Base-by-base conservation (phyloP, 2,329 filamentous ascomycete genomes). In the Clonostachys solani region DNA sequence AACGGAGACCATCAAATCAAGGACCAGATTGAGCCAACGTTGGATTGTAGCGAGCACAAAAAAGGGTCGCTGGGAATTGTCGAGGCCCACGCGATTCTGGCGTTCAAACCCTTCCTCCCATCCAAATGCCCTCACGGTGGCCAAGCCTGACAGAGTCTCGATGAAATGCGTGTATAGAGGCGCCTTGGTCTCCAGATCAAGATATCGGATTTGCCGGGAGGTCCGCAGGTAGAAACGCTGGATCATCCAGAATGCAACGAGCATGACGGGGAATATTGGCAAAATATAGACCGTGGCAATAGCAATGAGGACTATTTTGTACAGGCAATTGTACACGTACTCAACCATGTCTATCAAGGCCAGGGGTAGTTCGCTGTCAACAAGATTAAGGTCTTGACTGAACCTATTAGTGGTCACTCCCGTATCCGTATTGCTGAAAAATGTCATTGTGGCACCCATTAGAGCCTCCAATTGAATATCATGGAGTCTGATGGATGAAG, bases 191-290 rank as follows among this genome's bases (percentile, higher is more conserved):
- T 80, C 77, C 1, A 80, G 59, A 44, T 80, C 77, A 3, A 80
- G 60, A 7, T 75, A 66, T 12, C 77, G 66, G 23, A 80, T 57
- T 52, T 78, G 75, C 0, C 75, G 68, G 0, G 75, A 78, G 0
- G 77, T 80, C 1, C 72, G 67, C 4, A 80, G 64, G 52, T 80
- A 80, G 49, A 70, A 66, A 44, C 68, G 72, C 46, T 78, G 74
- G 6, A 78, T 59, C 2, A 68, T 44, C 49, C 72, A 77, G 1
- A 74, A 51, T 1, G 63, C 59, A 6, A 65, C 47, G 19, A 75
- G 54, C 3, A 70, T 63, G 2, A 71, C 49, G 0, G 75, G 74
- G 43, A 75, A 65, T 5, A 65, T 63, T 5, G 68, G 65, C 1
- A 65, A 69, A 2, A 69, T 52, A 41, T 58, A 57, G 6, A 36